These are phyloP conservation scores for Steccherinum ochraceum DNA, from an alignment of 768 basidiomycete genomes.

Conservation along the genomic window DNA sequence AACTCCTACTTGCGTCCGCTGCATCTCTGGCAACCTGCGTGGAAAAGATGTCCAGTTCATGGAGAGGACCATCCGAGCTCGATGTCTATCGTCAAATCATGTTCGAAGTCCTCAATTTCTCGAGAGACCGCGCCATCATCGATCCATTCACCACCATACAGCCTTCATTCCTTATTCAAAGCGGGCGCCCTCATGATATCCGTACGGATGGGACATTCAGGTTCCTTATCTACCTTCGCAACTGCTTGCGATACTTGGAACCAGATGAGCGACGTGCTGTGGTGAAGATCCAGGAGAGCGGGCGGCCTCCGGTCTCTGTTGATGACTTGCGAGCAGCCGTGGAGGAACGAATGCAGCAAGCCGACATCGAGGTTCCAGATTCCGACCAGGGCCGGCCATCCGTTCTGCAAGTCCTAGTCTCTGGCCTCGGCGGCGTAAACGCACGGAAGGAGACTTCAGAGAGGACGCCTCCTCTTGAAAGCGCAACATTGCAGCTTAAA, in stretches of 20 bases:
- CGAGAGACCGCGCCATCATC: conserved; percentile 44
- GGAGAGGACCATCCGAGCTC: neutral
- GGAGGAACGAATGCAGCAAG: conserved; percentile 5
- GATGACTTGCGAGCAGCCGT: neutral
- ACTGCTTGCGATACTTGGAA: conserved; percentile 44
- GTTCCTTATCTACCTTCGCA: conserved; percentile 73
- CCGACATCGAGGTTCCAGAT: conserved; percentile 1
- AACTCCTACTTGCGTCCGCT: conserved; percentile 15
- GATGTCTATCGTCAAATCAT: conserved; percentile 34
- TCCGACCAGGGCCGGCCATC: neutral
- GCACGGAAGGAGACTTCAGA: neutral
- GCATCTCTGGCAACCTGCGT: neutral
- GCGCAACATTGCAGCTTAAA: neutral
- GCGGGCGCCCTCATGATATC: conserved; percentile 57
- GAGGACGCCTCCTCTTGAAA: neutral
- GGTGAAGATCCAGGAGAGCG: neutral
- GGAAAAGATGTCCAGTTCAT: neutral
- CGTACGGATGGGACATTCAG: conserved; percentile 69
- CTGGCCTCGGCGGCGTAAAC: neutral
- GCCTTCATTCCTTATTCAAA: conserved; percentile 78
- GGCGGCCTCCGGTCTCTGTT: neutral
- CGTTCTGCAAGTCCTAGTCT: neutral
- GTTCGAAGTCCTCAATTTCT: conserved; percentile 42
- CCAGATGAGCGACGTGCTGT: conserved; percentile 22
- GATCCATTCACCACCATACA: conserved; percentile 82